Evolutionary conservation across 2,329 filamentous ascomycete species (phyloP), one percentile per base, ranked within the genome.

Genomic region (Colletotrichum tabaci): DNA sequence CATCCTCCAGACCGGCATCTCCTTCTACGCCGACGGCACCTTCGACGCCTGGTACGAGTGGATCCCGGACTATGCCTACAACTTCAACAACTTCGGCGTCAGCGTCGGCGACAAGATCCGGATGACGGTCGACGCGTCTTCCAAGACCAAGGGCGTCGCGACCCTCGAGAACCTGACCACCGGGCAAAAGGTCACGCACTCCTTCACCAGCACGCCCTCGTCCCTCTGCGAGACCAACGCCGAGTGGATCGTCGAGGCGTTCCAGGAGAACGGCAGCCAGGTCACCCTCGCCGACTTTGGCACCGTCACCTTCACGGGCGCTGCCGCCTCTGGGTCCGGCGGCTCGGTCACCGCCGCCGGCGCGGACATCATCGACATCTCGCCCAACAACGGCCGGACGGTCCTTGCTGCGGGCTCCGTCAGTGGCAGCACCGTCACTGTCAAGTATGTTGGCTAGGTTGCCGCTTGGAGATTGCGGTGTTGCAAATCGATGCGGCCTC

Each of bases 171-270:
- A 91, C 78, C 75, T 83, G 73, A 84, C 82, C 12, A 89, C 84
- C 2, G 88, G 88, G 55, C 77, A 87, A 76, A 83, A 76, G 5
- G 88, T 87, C 38, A 84, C 83, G 18, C 86, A 91, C 79, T 84
- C 80, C 4, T 86, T 91, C 78, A 80, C 75, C 50, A 82, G 80
- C 63, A 80, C 87, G 61, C 77, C 77, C 2, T 79, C 78, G n/a
- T 73, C 75, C 18, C 83, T 90, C 16, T 87, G 85, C 75, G 83
- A 88, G 75, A 85, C 85, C 75, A 90, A 90, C 72, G 89, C 88
- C 13, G 89, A 91, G 77, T 91, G 89, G 88, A 90, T 91, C 74
- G 88, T 91, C 16, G 89, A 91, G 80, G 79, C 78, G n/a, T 81
- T 80, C 71, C 72, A 77, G 61, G 63, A 71, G 2, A 75, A 71